Evolutionary conservation across 2,329 filamentous ascomycete genomes (phyloP).

Genomic region (Sphaerulina populicola): DNA sequence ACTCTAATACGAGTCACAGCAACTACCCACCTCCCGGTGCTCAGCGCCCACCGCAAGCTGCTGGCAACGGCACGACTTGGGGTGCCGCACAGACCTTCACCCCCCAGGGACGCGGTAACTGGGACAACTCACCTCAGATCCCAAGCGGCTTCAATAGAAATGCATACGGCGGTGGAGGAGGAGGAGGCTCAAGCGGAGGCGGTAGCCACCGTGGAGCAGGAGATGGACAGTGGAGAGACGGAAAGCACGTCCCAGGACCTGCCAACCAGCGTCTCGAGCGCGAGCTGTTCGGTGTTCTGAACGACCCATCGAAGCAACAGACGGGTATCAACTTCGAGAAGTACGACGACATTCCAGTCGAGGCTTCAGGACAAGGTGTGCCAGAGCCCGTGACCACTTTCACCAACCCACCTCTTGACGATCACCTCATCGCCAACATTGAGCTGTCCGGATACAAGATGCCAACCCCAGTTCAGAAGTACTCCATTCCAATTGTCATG

Average conservation of each 20-base stretch:
- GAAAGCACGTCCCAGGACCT: constrained; percentile 89
- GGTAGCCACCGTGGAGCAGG: constrained; percentile 69
- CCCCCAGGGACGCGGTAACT: constrained; percentile 35
- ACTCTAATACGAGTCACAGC: constrained; percentile 29
- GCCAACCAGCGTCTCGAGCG: constrained; percentile 83
- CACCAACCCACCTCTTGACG: constrained; percentile 88
- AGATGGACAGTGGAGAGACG: constrained; percentile 92
- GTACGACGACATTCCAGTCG: constrained; percentile 98
- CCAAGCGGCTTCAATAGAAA: constrained; percentile 51
- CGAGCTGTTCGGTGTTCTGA: constrained; percentile 83
- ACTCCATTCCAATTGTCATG: constrained; percentile 99
- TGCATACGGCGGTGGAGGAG: constrained; percentile 50
- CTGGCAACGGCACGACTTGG: constrained; percentile 40
- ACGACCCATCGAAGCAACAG: constrained; percentile 90
- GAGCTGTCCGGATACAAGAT: constrained; percentile 88
- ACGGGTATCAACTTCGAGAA: constrained; percentile 99
- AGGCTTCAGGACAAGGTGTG: constrained; percentile 87
- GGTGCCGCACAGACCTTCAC: constrained; percentile 50
- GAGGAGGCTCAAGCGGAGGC: constrained; percentile 44
- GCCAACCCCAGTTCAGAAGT: constrained; percentile 96
- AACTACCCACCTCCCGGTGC: constrained; percentile 35
- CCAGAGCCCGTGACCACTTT: constrained; percentile 86
- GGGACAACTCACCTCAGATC: constrained; percentile 34
- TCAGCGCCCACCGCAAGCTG: constrained; percentile 3
- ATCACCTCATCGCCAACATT: constrained; percentile 89